Base-by-base conservation (phyloP, 352 stramenopile genomes). In the Pythium aphanidermatum region DNA sequence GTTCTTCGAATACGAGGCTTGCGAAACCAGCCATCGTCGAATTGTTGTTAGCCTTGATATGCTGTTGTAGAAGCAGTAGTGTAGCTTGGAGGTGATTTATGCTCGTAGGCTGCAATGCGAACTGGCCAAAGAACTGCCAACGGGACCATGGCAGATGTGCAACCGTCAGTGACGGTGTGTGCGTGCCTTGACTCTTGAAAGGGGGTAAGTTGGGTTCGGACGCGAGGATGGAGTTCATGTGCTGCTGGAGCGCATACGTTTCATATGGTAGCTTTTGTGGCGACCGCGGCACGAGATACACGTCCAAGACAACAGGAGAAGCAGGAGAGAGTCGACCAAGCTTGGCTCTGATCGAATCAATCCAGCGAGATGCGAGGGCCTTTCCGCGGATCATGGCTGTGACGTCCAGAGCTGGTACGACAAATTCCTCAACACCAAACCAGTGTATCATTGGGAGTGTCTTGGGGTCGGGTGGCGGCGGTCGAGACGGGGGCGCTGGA, bases 391-490 rank as follows among this genome's bases (percentile, higher is more conserved):
- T 37, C 0, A 72, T 32, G 2, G 66, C 58, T 2, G 45, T 21
- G 16, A 56, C 53, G 6, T 38, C 12, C 1, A 73, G 12, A 2
- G 31, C 40, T 8, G 66, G 63, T 3, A 76, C 52, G 10, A 65
- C 33, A 38, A 82, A 82, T 29, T 82, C 68, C 14, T 53, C 33
- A 14, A 55, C 47, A 4, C 52, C 46, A 52, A 74, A 73, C 70
- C 70, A 82, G 4, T 33, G 21, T 7, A 38, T 19, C 13, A 42
- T 38, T 3, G 39, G 12, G 8, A 59, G 21, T 25, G 39, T 55
- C 21, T 58, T 54, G 13, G 48, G 56, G 4, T 56, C 45, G 5
- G 43, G 30, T 1, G 47, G 44, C 5, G 48, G 19, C 3, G 52
- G 38, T 5, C 35, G 42, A 2, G 55, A 50, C 5, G 47, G 38